Conservation (phyloP, 192 early-diverging fungal genomes). For the Podochytrium sp. region DNA sequence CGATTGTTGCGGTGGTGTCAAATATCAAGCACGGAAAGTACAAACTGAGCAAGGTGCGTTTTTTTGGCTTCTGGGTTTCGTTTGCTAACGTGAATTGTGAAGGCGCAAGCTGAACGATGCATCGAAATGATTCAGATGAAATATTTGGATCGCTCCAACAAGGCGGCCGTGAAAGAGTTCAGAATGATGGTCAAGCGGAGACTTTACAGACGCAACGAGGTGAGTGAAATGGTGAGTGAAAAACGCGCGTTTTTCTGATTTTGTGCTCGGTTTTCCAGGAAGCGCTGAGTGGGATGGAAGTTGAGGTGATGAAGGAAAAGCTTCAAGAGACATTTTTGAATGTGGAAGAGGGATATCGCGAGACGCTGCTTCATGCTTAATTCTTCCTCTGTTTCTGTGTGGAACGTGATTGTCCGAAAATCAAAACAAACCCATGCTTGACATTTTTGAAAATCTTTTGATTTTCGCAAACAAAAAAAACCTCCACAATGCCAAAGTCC, state of each 20-base stretch:
- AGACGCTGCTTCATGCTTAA: not conserved
- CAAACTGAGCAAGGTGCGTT: conserved; percentile 77
- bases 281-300: conserved; percentile 63
- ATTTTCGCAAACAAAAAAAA: not conserved
- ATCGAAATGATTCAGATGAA: conserved; percentile 77
- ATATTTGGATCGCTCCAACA: conserved; percentile 56
- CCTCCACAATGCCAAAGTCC: not conserved
- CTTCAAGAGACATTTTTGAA: conserved; percentile 76
- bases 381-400: not conserved
- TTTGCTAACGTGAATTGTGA: not conserved
- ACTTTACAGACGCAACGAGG: conserved; percentile 79
- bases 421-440: too few species aligned
- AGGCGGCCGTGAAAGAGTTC: conserved; percentile 56
- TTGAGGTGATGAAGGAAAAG: conserved; percentile 68
- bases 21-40: conserved; percentile 56
- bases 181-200: conserved; percentile 84
- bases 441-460: too few species aligned
- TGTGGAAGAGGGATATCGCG: conserved; percentile 77
- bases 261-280: conserved; percentile 51
- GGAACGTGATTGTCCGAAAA: not conserved
- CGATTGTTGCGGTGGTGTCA: conserved; percentile 57
- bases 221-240: conserved; percentile 14
- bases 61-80: not conserved
- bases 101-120: conserved; percentile 83
- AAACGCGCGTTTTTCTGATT: not conserved